A percentile compares a stretch with the other conserved stretches of the same genome.
Evolutionary conservation across 768 basidiomycete species (phyloP).

Genomic region (Holtermanniella nyarrowii): DNA sequence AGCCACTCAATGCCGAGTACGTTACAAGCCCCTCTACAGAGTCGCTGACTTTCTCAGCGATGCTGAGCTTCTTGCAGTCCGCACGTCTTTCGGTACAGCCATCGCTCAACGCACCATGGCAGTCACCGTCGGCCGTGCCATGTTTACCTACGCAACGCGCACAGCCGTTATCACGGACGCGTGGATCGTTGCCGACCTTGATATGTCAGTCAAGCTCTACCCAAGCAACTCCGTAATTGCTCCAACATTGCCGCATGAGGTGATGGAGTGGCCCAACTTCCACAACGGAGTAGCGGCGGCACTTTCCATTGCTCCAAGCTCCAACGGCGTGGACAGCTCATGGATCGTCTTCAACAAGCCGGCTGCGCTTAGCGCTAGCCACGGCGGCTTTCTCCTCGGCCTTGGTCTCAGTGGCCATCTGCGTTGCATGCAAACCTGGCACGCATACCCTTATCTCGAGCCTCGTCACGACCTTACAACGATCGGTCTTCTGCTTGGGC

Average conservation of each 20-base stretch:
- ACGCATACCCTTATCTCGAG: constrained; percentile 88
- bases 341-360: constrained; percentile 95
- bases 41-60: too few species aligned
- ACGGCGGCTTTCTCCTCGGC: constrained; percentile 91
- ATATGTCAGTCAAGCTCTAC: constrained; percentile 37
- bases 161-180: constrained; percentile 51
- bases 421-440: constrained; percentile 81
- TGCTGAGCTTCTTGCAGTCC: too few species aligned
- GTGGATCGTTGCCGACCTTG: constrained; percentile 36
- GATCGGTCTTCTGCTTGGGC: constrained; percentile 83
- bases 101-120: constrained; percentile 83
- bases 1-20: constrained; percentile 62
- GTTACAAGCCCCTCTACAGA: too few species aligned
- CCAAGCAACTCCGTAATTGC: constrained; percentile 35
- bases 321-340: constrained; percentile 70
- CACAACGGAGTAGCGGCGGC: constrained; percentile 94
- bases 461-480: constrained; percentile 94
- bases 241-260: constrained; percentile 65
- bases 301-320: constrained; percentile 66
- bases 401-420: constrained; percentile 87
- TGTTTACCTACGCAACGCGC: constrained; percentile 84
- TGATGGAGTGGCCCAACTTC: constrained; percentile 86
- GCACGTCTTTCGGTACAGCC: too few species aligned
- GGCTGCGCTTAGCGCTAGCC: constrained; percentile 75
- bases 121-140: constrained; percentile 75